Percentiles rank a stretch among this genome's conserved stretches.
Conservation (phyloP, 2,329 filamentous ascomycete genomes). For the Colletotrichum agaves region DNA sequence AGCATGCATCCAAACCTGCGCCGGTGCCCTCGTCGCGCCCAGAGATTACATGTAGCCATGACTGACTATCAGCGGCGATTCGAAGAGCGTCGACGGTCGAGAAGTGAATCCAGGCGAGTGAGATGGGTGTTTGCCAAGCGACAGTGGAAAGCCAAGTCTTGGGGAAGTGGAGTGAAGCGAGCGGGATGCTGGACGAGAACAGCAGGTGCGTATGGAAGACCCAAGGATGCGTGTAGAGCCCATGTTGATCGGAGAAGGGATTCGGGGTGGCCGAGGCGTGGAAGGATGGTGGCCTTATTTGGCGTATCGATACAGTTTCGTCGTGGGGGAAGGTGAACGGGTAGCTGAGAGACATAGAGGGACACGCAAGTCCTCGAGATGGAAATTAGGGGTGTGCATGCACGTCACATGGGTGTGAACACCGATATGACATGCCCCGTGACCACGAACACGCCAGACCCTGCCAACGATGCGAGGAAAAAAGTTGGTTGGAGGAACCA, state of each 20-base stretch:
- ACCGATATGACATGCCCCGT: slow-evolving; percentile 8
- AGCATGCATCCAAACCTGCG: slow-evolving; percentile 9
- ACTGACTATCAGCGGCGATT: slow-evolving; percentile 33
- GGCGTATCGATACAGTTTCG: neutral
- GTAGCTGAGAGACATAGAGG: neutral
- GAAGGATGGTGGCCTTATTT: neutral
- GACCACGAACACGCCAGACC: neutral
- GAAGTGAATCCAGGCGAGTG: neutral
- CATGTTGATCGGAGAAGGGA: slow-evolving; percentile 23
- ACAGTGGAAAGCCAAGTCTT: slow-evolving; percentile 35
- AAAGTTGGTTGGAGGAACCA: neutral
- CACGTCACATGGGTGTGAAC: neutral
- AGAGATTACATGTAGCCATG: slow-evolving; percentile 19
- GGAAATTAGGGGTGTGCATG: neutral
- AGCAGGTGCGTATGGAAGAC: slow-evolving; percentile 29
- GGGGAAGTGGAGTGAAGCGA: slow-evolving; percentile 34
- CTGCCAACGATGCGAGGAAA: neutral
- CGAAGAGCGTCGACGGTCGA: neutral
- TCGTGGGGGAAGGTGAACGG: neutral
- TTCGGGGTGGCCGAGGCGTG: slow-evolving; percentile 6
- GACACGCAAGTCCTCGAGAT: neutral
- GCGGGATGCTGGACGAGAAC: slow-evolving; percentile 31
- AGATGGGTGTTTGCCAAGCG: slow-evolving; percentile 26
- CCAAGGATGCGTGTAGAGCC: slow-evolving; percentile 13
- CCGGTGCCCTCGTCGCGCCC: slow-evolving; percentile 10